phyloP scores from a whole-genome alignment of 306 rosid genomes.

The Mimosa bimucronata region DNA sequence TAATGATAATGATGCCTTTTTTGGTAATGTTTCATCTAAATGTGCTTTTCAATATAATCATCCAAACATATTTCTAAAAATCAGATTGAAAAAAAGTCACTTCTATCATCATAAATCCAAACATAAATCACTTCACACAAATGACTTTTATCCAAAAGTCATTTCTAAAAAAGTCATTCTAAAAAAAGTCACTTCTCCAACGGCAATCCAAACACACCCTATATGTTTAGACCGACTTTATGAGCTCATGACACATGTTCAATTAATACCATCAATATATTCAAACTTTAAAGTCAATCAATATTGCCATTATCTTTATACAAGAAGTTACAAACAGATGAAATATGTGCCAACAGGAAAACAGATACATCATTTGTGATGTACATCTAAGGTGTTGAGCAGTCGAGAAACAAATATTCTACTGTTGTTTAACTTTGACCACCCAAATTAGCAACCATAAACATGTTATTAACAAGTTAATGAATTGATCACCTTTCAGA shows the following conservation, averaged over 20 bases:
- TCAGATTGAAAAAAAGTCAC: too few species aligned
- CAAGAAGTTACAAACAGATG: conserved; percentile 3
- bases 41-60: too few species aligned
- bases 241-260: not conserved
- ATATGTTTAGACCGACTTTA: conserved; percentile 17
- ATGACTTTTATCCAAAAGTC: too few species aligned
- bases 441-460: not conserved
- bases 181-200: too few species aligned
- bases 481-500: not conserved
- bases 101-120: too few species aligned
- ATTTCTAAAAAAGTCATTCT: too few species aligned
- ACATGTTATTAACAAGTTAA: not conserved
- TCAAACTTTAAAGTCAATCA: conserved; percentile 9
- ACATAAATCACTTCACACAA: too few species aligned
- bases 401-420: conserved; percentile 23
- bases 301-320: not conserved
- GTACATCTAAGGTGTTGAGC: not conserved
- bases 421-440: not conserved
- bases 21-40: too few species aligned
- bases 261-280: conserved; percentile 1
- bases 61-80: too few species aligned
- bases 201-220: too few species aligned
- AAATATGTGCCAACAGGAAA: not conserved
- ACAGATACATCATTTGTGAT: conserved; percentile 17
- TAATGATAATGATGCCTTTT: too few species aligned